Percentiles rank a stretch among this genome's conserved stretches.
phyloP scores from a whole-genome alignment of 306 rosid genomes.

The Aeschynomene evenia region DNA sequence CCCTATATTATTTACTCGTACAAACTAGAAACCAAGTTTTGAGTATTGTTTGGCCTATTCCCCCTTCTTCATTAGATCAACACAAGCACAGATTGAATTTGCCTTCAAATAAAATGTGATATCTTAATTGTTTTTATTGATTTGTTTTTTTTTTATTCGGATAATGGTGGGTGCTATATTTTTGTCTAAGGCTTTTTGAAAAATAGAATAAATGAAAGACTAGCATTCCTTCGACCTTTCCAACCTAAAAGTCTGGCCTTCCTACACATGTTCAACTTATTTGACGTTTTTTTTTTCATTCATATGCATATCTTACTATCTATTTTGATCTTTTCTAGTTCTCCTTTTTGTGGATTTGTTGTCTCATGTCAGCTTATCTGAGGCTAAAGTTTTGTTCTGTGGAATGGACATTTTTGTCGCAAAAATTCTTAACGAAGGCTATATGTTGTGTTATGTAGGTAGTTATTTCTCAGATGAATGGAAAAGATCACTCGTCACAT shows the following conservation, averaged over 20 bases:
- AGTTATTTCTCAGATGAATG: conserved; percentile 81
- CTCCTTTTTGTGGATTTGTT: neutral
- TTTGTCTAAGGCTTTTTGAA: neutral
- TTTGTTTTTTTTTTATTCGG: neutral
- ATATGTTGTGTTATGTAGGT: conserved; percentile 51
- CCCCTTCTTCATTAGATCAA: neutral
- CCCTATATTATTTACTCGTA: neutral
- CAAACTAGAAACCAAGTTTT: neutral
- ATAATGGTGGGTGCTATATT: conserved; percentile 8
- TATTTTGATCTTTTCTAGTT: neutral
- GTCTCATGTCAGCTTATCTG: neutral
- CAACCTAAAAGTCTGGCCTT: neutral
- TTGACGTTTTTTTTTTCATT: neutral
- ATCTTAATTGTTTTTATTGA: neutral
- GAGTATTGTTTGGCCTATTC: neutral
- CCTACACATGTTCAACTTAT: neutral
- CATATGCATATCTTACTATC: neutral
- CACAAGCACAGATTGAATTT: neutral
- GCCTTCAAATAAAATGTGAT: neutral
- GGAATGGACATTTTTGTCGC: neutral
- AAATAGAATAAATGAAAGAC: neutral
- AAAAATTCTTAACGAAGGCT: conserved; percentile 19
- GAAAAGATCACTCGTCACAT: conserved; percentile 77
- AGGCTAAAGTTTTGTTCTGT: neutral
- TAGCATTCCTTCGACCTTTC: neutral